Base-by-base conservation (phyloP, 108 stramenopile genomes). In the Fragilaria crotonensis region DNA sequence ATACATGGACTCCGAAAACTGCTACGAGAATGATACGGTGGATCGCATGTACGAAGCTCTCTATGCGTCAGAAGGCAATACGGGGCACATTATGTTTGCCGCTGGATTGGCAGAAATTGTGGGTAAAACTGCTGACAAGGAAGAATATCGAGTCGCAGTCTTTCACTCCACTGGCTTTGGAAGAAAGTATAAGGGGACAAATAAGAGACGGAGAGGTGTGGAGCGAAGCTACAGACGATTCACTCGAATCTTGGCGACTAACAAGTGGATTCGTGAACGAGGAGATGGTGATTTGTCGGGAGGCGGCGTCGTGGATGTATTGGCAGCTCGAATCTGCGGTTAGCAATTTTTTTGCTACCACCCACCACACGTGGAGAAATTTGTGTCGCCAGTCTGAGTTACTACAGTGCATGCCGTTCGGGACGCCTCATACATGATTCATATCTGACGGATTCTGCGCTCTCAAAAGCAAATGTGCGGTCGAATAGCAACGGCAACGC, bases 131-230 rank as follows among this genome's bases (percentile, higher is more conserved):
- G 36, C 7, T 41, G 36, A 11, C 36, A 33, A 57, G 5, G 32
- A 58, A 25, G 53, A 57, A 56, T 69, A 63, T 27, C 68, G 62
- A 21, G 41, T 69, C 28, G 52, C 57, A 17, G 61, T 69, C 17
- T 57, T 63, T 54, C 68, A 69, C 30, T 69, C 68, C n/a, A 69
- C 68, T 27, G 57, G 59, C 22, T 41, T 52, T 59, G 66, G 66
- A 26, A 51, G 36, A 41, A 41, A 41, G 14, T n/a, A n/a, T n/a
- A n/a, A n/a, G n/a, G n/a, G n/a, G n/a, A n/a, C n/a, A n/a, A 41
- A 41, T 41, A 7, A 41, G 36, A 7, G 14, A 14, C 11, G 36
- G 14, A 14, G 36, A 11, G 36, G 36, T 41, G 36, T 41, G 11
- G 36, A 41, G 14, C 36, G 36, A 41, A 41, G 14, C 14, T 41